phyloP scores from a whole-genome alignment of 352 stramenopile genomes.

The Phytopythium helicoides region DNA sequence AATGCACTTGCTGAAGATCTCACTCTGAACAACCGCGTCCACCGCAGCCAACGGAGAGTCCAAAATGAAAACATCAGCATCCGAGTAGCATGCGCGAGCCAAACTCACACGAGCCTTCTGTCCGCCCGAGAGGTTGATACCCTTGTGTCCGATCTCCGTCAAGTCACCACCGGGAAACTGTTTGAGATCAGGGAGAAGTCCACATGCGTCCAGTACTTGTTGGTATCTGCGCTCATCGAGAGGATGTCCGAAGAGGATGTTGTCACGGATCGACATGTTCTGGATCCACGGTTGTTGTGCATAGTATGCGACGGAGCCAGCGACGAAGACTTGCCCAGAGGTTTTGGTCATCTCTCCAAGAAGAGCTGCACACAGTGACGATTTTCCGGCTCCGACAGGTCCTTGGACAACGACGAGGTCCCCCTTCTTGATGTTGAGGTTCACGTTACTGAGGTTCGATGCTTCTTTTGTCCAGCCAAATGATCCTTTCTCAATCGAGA shows the following conservation, averaged over 20 bases:
- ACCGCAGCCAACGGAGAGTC: constrained; percentile 92
- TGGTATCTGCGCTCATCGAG: constrained; percentile 48
- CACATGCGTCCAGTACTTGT: constrained; percentile 67
- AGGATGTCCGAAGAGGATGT: constrained; percentile 90
- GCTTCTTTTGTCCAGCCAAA: constrained; percentile 8
- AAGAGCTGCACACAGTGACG: constrained; percentile 44
- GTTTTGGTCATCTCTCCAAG: constrained; percentile 85
- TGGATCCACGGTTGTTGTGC: constrained; percentile 92
- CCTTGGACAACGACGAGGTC: constrained; percentile 57
- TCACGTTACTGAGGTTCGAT: constrained; percentile 28
- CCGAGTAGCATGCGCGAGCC: constrained; percentile 59
- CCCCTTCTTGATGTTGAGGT: constrained; percentile 35
- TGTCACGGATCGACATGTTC: constrained; percentile 92
- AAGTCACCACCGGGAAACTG: constrained; percentile 83
- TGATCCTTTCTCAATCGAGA: constrained; percentile 23
- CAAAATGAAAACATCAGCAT: constrained; percentile 75
- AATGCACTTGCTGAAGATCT: constrained; percentile 72
- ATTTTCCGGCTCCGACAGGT: constrained; percentile 51
- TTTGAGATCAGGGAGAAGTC: constrained; percentile 80
- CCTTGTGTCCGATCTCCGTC: constrained; percentile 95
- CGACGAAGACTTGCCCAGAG: constrained; percentile 30
- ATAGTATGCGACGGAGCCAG: constrained; percentile 55
- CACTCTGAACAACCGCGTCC: constrained; percentile 90
- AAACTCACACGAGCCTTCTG: constrained; percentile 85
- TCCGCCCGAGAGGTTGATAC: constrained; percentile 92